These are phyloP conservation scores for Phytopythium mirpurense DNA, from an alignment of 352 stramenopile genomes.

Conservation along the genomic window DNA sequence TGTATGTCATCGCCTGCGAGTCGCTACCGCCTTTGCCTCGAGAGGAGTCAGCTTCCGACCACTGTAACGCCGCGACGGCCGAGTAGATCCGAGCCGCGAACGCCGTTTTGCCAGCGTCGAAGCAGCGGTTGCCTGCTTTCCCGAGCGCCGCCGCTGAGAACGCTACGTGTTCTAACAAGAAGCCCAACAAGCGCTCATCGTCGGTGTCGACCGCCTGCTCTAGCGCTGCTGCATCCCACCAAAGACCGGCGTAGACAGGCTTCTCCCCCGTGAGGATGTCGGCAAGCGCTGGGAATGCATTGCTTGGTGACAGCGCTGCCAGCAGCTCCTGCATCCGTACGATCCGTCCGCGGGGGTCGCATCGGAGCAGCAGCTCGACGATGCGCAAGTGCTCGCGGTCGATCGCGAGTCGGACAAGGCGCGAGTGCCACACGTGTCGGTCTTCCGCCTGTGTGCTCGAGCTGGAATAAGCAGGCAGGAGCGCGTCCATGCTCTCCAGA, in stretches of 20 bases:
- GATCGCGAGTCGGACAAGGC: conserved; percentile 12
- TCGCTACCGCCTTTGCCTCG: neutral
- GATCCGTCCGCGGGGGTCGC: conserved; percentile 22
- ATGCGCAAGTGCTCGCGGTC: conserved; percentile 8
- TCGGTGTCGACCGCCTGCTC: conserved; percentile 7
- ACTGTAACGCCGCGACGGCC: neutral
- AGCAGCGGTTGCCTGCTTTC: conserved; percentile 6
- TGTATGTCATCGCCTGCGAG: neutral
- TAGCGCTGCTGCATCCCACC: conserved; percentile 15
- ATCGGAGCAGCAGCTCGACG: conserved; percentile 19
- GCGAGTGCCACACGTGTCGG: conserved; percentile 7
- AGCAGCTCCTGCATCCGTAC: conserved; percentile 22
- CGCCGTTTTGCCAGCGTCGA: neutral
- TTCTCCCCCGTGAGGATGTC: conserved; percentile 13
- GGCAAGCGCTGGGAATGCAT: neutral
- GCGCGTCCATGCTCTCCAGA: conserved; percentile 11
- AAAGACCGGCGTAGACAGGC: neutral
- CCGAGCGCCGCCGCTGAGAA: conserved; percentile 3
- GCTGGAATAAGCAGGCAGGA: conserved; percentile 19
- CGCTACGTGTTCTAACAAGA: conserved; percentile 14
- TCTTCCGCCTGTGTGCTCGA: conserved; percentile 1
- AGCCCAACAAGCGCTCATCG: conserved; percentile 10
- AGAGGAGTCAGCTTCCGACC: neutral
- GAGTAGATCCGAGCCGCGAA: neutral
- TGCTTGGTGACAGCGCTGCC: conserved; percentile 1